phyloP scores from a whole-genome alignment of 1,139 yeast genomes.

The Magnusiomyces suaveolens region DNA sequence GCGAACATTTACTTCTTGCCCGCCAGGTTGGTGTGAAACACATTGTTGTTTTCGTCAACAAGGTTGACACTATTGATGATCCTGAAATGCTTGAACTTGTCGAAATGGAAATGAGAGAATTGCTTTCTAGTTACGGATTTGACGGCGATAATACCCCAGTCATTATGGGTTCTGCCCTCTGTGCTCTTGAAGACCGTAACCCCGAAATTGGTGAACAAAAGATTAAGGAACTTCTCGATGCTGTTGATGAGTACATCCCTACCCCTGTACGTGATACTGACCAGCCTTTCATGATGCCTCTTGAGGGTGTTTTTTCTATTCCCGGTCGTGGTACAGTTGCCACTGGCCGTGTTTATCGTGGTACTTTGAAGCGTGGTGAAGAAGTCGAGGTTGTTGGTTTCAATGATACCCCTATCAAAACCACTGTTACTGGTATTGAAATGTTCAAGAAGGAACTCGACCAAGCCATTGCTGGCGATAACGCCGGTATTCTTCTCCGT shows the following conservation, averaged over 20 bases:
- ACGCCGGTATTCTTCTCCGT: conserved; percentile 94
- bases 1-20: conserved; percentile 95
- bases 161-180: conserved; percentile 96
- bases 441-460: conserved; percentile 98
- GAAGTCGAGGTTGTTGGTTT: conserved; percentile 94
- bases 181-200: conserved; percentile 80
- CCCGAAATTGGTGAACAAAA: conserved; percentile 92
- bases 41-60: conserved; percentile 94
- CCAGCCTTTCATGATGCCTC: conserved; percentile 93
- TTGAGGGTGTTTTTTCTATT: conserved; percentile 94
- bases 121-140: conserved; percentile 79
- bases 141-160: conserved; percentile 99
- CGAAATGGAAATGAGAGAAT: conserved; percentile 99
- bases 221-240: conserved; percentile 72
- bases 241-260: conserved; percentile 91
- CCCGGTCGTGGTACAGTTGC: conserved; percentile 99
- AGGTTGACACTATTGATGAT: conserved; percentile 95
- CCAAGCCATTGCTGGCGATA: conserved; percentile 97
- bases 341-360: conserved; percentile 98
- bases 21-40: conserved; percentile 99
- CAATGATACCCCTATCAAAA: conserved; percentile 78
- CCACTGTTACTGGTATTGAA: conserved; percentile 96
- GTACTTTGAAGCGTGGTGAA: conserved; percentile 93
- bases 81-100: conserved; percentile 99
- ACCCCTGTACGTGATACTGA: conserved; percentile 94